phyloP scores from a whole-genome alignment of 1,284 basidiomycete genomes.

The Grifola frondosa region DNA sequence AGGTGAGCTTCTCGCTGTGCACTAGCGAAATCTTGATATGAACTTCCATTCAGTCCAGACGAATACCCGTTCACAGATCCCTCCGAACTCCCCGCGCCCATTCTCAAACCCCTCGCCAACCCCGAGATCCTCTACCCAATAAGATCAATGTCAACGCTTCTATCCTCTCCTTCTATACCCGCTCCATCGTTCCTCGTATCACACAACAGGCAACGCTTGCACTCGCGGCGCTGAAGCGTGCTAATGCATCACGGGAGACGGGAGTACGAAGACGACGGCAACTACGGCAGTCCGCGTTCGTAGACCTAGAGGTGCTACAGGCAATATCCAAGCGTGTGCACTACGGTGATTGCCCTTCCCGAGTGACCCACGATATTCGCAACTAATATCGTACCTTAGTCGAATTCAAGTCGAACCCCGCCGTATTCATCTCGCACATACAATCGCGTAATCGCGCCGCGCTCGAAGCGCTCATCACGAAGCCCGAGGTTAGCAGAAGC shows the following conservation, averaged over 20 bases:
- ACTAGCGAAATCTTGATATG: too few species aligned
- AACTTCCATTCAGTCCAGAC: slow-evolving; percentile 72
- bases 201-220: slow-evolving; percentile 66
- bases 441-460: slow-evolving; percentile 71
- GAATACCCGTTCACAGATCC: slow-evolving; percentile 91
- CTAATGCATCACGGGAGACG: slow-evolving; percentile 61
- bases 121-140: slow-evolving; percentile 84
- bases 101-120: slow-evolving; percentile 76
- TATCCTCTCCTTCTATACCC: slow-evolving; percentile 89
- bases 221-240: slow-evolving; percentile 61
- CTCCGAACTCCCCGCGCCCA: slow-evolving; percentile 76
- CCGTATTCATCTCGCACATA: slow-evolving; percentile 91
- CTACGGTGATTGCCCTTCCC: slow-evolving; percentile 67
- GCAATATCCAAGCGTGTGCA: slow-evolving; percentile 95
- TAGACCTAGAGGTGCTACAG: slow-evolving; percentile 94
- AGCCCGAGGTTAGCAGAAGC: slow-evolving; percentile 88
- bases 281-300: slow-evolving; percentile 93
- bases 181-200: slow-evolving; percentile 80
- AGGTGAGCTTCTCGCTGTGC: slow-evolving; percentile 49
- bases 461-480: slow-evolving; percentile 88
- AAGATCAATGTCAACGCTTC: slow-evolving; percentile 85
- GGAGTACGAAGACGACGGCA: slow-evolving; percentile 88
- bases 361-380: slow-evolving; percentile 1
- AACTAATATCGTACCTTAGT: slow-evolving; percentile 99
- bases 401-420: slow-evolving; percentile 86